Base-by-base conservation (phyloP, 208 protist genomes). In the Tritrichomonas foetus region DNA sequence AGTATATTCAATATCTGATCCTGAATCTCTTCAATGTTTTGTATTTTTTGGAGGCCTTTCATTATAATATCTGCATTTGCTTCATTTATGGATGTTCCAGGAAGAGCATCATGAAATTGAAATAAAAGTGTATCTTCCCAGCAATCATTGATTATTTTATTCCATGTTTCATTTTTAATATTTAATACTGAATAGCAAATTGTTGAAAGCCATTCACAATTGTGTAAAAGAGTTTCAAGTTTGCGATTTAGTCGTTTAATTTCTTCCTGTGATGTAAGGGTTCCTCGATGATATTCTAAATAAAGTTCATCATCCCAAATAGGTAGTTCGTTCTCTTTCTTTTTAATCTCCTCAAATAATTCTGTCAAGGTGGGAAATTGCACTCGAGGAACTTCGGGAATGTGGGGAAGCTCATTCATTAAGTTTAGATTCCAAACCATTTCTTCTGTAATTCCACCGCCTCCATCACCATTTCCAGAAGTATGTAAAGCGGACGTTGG, bases 241-340 rank as follows among this genome's bases (percentile, higher is more conserved):
- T 13, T 1, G 36, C 78, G 33, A 36, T 94, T 94, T 36, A 44
- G 61, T 78, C 36, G 55, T 22, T 94, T 94, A 14, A 94, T 49
- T 69, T 36, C 50, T 41, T 66, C 93, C 16, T 94, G 93, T 64
- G 93, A 57, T 64, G 93, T 94, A 5, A 16, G 13, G 25, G 93
- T 94, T 64, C 93, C 93, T 78, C 93, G 33, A n/a, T 94, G 93
- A 36, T 72, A 84, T 69, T 94, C 93, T 39, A 94, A 41, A 27
- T 94, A 94, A 33, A 93, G 36, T 39, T 93, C 72, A 30, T 55
- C 57, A 74, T 92, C 75, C 93, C 49, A 74, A 13, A 36, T n/a
- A 27, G 49, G 55, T 27, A 94, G 27, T 66, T 74, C 39, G 2
- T 93, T 8, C 49, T 69, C 11, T 25, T 66, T 30, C 13, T 94